phyloP scores from a whole-genome alignment of 371 early-diverging fungal species.

The Actinomortierella wolfii region DNA sequence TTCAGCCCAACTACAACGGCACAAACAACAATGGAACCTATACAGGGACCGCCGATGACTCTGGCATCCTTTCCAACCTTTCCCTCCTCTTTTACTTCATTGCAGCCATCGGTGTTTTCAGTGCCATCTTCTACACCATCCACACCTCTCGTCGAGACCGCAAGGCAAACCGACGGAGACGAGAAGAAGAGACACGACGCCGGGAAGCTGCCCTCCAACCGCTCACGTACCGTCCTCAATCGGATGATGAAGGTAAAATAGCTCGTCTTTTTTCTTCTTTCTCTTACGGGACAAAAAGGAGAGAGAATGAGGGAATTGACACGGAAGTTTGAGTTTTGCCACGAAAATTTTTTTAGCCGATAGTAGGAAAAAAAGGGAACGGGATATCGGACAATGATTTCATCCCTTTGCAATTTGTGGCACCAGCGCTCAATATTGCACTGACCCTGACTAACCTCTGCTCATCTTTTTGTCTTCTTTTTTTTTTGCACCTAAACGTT shows the following conservation, averaged over 20 bases:
- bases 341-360: too few relatives aligned
- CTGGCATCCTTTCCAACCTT: not conserved
- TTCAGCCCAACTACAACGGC: too few relatives aligned
- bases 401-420: too few relatives aligned
- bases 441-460: too few relatives aligned
- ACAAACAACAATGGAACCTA: too few relatives aligned
- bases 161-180: conserved; percentile 11
- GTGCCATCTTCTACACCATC: conserved; percentile 20
- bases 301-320: too few relatives aligned
- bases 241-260: conserved; percentile 24
- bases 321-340: too few relatives aligned
- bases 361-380: too few relatives aligned
- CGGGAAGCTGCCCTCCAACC: conserved; percentile 3
- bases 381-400: too few relatives aligned
- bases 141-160: conserved; percentile 23
- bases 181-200: conserved; percentile 15
- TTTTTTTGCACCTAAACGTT: too few relatives aligned
- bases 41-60: not conserved
- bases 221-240: conserved; percentile 22
- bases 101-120: conserved; percentile 13
- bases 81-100: conserved; percentile 17
- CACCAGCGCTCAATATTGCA: too few relatives aligned
- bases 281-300: too few relatives aligned
- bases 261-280: not conserved
- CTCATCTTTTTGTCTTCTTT: not conserved